Evolutionary conservation across 2,329 filamentous ascomycete species (phyloP), one percentile per base, ranked within the genome.

Genomic region (Fusarium irregulare): DNA sequence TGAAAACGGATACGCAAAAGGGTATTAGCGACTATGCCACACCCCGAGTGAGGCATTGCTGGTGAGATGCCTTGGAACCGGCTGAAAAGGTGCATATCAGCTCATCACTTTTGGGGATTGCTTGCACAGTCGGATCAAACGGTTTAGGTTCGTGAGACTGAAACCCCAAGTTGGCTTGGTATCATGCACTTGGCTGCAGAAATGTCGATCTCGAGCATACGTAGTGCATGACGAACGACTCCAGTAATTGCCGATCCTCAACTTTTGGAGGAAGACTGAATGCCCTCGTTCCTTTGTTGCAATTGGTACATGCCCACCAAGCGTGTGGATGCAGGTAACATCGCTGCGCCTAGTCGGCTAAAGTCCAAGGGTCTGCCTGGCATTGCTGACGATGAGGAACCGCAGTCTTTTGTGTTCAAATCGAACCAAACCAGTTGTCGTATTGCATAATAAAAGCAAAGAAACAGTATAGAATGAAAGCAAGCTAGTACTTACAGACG

Each of bases 401-500:
- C 9, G 23, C 10, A 37, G 34, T 37, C 34, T 37, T 37, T 37
- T 21, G 37, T 27, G 14, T 53, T 20, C 23, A 25, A n/a, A 53
- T 28, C 23, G 47, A 30, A 34, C 37, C 66, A 50, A 53, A 28
- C 30, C 20, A 21, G n/a, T 51, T 34, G 45, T 51, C 28, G 37
- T 34, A 46, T 27, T 54, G 32, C 6, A n/a, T 34, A 56, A 48
- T 25, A 30, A 20, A 47, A 47, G 34, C 53, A 23, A 49, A 62
- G 48, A 50, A 60, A 41, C 41, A 30, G n/a, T 56, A 42, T 30
- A 28, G 25, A 44, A 56, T 25, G 51, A 37, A 50, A 51, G 28
- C 30, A 66, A 46, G 64, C 60, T 56, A 66, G 49, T 30, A 77
- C 77, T 78, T 74, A 79, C 77, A 78, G 64, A 72, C 75, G 65